A percentile compares a stretch with the other conserved stretches of the same genome.
Conservation (phyloP, 2,329 filamentous ascomycete genomes). For the Microascus cirrosus region DNA sequence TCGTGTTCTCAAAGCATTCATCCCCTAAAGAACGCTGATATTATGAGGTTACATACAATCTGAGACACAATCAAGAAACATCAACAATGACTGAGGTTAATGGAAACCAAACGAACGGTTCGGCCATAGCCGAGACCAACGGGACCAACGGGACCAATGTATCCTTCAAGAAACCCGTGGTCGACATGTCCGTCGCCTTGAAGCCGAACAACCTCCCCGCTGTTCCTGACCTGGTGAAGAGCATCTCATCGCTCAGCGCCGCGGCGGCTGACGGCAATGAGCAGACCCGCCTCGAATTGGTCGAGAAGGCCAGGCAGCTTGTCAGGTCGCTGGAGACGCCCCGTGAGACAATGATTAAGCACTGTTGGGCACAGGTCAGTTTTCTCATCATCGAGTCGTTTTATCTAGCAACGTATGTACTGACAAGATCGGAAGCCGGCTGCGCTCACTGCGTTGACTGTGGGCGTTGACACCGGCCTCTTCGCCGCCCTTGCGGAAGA, state of each 20-base stretch:
- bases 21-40: background rate
- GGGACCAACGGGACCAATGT: background rate
- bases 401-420: background rate
- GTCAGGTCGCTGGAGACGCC: slow-evolving; percentile 29
- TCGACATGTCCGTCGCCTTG: slow-evolving; percentile 9
- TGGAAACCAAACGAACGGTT: background rate
- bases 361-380: slow-evolving; percentile 29
- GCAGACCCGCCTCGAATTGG: slow-evolving; percentile 15
- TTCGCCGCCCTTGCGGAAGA: slow-evolving; percentile 20
- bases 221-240: slow-evolving; percentile 7
- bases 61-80: background rate
- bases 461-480: slow-evolving; percentile 21
- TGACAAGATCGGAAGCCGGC: slow-evolving; percentile 9
- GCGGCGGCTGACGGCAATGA: slow-evolving; percentile 5
- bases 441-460: slow-evolving; percentile 13
- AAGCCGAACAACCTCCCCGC: slow-evolving; percentile 8
- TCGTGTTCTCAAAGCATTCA: background rate
- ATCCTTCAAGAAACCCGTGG: background rate
- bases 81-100: background rate
- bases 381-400: background rate
- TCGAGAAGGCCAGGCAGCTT: slow-evolving; percentile 12
- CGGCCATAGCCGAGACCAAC: background rate
- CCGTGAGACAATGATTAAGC: slow-evolving; percentile 33
- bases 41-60: background rate
- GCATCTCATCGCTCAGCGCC: slow-evolving; percentile 1